Evolutionary conservation across 2,329 filamentous ascomycete genomes (phyloP), one percentile per base, ranked within the genome.

Genomic region (Xylaria sp.): DNA sequence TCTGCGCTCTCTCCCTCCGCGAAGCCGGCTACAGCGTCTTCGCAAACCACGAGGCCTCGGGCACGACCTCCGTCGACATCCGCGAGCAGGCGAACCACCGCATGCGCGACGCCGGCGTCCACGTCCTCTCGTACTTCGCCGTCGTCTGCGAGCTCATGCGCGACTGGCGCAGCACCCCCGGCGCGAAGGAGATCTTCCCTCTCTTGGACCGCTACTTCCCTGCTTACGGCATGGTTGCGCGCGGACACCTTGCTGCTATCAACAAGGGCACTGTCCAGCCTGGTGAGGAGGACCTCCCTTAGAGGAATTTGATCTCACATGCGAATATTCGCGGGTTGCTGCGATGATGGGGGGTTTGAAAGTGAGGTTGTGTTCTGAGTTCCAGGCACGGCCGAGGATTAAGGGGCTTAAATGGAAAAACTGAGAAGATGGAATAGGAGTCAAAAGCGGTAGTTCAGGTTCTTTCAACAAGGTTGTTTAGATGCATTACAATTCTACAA

Each of bases 21-120:
- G 81, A 85, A 11, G 87, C 83, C 49, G 89, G 88, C 30, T 92
- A 90, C 76, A 82, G 82, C 44, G 88, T 92, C 59, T 91, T 82
- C 76, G 87, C 86, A 66, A 89, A 90, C 74, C 80, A 86, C 55
- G 88, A 91, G 67, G 88, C 85, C 1, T 86, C 81, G 0, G 88
- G 87, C 1, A 91, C 88, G 1, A 85, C 85, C 18, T 83, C 80
- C 1, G 69, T 76, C 46, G 79, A 87, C 50, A 79, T 88, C 59
- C 80, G 85, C 5, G 83, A 86, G 60, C 79, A 85, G 54, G 81
- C 85, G 46, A 90, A 90, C 72, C 78, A 82, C 37, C 81, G 86
- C 52, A 90, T 90, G 86, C 76, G 82, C 58, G 70, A 76, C 23
- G 86, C 87, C 0, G 88, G 88, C 42, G 87, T 90, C 2, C 83